Percentiles rank a stretch among this genome's conserved stretches.
These are phyloP conservation scores for Fennellomyces sp. DNA, from an alignment of 371 early-diverging fungal genomes.

Conservation along the genomic window DNA sequence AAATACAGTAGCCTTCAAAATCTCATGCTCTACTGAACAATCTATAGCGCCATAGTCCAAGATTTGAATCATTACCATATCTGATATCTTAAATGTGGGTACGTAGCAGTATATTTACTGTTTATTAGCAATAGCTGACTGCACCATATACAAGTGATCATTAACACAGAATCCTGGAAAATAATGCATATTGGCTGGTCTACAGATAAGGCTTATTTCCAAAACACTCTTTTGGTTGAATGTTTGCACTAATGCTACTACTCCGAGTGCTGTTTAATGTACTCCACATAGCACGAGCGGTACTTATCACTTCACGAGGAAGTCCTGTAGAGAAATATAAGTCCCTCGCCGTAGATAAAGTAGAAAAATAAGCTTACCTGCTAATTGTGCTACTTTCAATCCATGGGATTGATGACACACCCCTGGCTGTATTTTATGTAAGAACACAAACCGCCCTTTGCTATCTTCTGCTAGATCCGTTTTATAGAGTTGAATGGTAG, in stretches of 20 bases:
- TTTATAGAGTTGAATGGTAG: constrained; percentile 52
- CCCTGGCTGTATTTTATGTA: constrained; percentile 64
- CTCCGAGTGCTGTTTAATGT: not conserved
- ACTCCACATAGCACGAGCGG: not conserved
- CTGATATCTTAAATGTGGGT: too few species aligned
- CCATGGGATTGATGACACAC: constrained; percentile 70
- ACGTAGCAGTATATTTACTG: too few species aligned
- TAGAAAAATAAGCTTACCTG: constrained; percentile 42
- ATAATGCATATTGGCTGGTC: too few species aligned
- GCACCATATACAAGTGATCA: too few species aligned
- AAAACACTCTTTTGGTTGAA: not conserved
- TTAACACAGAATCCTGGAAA: too few species aligned
- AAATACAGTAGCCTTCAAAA: too few species aligned
- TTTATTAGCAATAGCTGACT: too few species aligned
- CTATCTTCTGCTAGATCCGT: constrained; percentile 55
- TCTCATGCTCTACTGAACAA: too few species aligned
- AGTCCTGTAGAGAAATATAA: not conserved
- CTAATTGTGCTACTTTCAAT: constrained; percentile 71
- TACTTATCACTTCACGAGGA: not conserved
- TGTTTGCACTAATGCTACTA: too few species aligned
- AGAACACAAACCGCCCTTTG: constrained; percentile 55
- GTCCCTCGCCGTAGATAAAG: not conserved
- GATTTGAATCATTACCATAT: too few species aligned
- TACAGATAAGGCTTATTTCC: too few species aligned
- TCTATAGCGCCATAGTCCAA: too few species aligned